These are phyloP conservation scores for Pelargonium myrrhifolium DNA, from an alignment of 441 rosid genomes.

Conservation along the genomic window DNA sequence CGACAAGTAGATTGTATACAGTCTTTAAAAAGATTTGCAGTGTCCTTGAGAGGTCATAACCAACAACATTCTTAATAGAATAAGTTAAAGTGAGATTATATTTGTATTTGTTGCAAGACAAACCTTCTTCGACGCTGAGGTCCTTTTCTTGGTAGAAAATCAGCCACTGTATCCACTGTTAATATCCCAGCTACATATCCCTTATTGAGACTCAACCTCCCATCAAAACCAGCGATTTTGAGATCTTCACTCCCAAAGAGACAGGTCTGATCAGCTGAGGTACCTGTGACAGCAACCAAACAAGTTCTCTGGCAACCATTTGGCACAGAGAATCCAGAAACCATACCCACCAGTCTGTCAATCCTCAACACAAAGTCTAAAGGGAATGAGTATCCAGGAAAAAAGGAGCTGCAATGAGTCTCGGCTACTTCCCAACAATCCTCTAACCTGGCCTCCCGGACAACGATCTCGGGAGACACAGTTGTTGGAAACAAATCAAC, in stretches of 20 bases:
- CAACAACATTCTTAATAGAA: too few relatives aligned
- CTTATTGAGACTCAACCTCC: conserved; percentile 51
- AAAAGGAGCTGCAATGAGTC: conserved; percentile 86
- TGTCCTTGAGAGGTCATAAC: too few relatives aligned
- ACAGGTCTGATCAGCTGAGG: conserved; percentile 40
- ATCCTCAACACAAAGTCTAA: conserved; percentile 66
- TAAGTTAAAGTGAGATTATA: too few relatives aligned
- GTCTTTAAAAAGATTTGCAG: too few relatives aligned
- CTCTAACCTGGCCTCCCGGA: conserved; percentile 83
- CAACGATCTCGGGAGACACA: conserved; percentile 68
- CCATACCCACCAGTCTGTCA: conserved; percentile 67
- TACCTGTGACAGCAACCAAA: conserved; percentile 70
- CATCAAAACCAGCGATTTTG: conserved; percentile 66
- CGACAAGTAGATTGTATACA: too few relatives aligned
- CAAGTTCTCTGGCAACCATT: conserved; percentile 61
- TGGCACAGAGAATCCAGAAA: conserved; percentile 64
- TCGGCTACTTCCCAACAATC: conserved; percentile 97
- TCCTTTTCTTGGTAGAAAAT: conserved; percentile 82
- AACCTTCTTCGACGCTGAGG: conserved; percentile 68
- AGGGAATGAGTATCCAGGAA: conserved; percentile 76
- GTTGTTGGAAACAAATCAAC: conserved; percentile 47
- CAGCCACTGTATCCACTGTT: conserved; percentile 80
- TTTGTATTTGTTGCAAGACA: neutral
- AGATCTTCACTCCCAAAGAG: conserved; percentile 56
- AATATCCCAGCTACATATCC: conserved; percentile 83